phyloP scores from a whole-genome alignment of 2,329 filamentous ascomycete genomes.

The Penicillium vulpinum region DNA sequence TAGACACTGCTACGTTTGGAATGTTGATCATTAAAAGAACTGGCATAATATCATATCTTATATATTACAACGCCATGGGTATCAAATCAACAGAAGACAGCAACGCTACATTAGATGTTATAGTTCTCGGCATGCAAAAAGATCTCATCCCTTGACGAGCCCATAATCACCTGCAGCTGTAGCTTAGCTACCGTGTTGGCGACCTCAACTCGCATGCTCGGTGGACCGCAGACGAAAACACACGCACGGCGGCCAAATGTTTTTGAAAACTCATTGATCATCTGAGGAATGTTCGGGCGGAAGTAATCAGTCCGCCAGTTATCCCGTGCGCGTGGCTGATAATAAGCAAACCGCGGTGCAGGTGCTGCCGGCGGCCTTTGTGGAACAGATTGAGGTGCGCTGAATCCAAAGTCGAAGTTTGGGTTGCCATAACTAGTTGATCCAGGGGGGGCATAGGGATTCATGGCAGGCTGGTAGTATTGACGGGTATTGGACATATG shows the following conservation, averaged over 20 bases:
- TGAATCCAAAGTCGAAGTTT: constrained; percentile 76
- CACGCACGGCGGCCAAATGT: constrained; percentile 81
- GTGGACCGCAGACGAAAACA: constrained; percentile 90
- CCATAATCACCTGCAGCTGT: constrained; percentile 80
- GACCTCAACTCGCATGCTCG: constrained; percentile 82
- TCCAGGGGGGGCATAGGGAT: constrained; percentile 1
- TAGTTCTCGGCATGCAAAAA: constrained; percentile 96
- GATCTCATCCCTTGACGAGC: constrained; percentile 79
- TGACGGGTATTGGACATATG: constrained; percentile 21
- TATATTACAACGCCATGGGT: constrained; percentile 13
- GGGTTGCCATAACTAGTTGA: constrained; percentile 2
- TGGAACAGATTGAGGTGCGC: constrained; percentile 79
- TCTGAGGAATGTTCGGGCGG: constrained; percentile 80
- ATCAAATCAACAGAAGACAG: constrained; percentile 15
- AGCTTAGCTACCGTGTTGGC: constrained; percentile 79
- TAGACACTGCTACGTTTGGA: background rate
- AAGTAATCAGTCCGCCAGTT: constrained; percentile 94
- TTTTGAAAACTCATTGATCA: constrained; percentile 78
- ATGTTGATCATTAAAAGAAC: background rate
- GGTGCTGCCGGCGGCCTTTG: constrained; percentile 78
- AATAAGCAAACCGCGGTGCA: constrained; percentile 85
- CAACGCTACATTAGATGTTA: constrained; percentile 61
- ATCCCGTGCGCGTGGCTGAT: constrained; percentile 56
- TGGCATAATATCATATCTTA: background rate
- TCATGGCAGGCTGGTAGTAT: constrained; percentile 17